These are phyloP conservation scores for Podospora comata DNA, from an alignment of 495 filamentous ascomycete genomes.

Conservation along the genomic window DNA sequence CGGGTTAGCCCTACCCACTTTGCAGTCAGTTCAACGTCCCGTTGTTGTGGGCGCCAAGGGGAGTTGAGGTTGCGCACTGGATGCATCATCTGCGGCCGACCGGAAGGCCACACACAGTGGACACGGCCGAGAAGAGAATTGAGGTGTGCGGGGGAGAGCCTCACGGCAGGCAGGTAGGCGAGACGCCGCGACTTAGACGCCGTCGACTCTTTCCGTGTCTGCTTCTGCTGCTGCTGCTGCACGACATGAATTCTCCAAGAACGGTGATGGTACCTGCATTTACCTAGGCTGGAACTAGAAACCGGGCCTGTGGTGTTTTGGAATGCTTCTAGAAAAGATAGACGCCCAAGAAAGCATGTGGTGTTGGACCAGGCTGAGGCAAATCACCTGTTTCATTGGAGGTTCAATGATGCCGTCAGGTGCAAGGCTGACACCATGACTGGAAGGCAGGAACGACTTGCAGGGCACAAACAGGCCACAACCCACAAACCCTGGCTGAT, in stretches of 20 bases:
- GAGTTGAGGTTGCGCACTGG: slow-evolving; percentile 12
- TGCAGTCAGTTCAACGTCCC: slow-evolving; percentile 4
- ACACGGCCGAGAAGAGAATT: not conserved
- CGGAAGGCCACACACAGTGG: not conserved
- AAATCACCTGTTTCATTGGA: not conserved
- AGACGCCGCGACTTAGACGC: not conserved
- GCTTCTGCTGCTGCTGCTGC: not conserved
- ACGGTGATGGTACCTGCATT: not conserved
- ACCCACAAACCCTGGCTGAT: not conserved
- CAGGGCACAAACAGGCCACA: not conserved
- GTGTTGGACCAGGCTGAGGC: not conserved
- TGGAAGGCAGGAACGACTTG: too few species aligned
- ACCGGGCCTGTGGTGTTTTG: not conserved
- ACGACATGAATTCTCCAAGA: not conserved
- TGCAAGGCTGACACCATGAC: not conserved
- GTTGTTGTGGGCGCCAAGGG: slow-evolving; percentile 21
- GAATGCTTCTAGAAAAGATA: not conserved
- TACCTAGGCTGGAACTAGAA: not conserved
- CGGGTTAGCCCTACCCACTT: not conserved
- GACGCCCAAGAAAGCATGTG: not conserved
- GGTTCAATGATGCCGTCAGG: not conserved
- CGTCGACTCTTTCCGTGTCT: not conserved
- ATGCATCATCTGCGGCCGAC: slow-evolving; percentile 8
- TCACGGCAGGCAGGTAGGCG: slow-evolving; percentile 1
- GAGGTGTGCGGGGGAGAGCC: not conserved